Evolutionary conservation across 1,139 yeast species (phyloP), one percentile per base, ranked within the genome.

Genomic region (Hanseniaspora sp.): DNA sequence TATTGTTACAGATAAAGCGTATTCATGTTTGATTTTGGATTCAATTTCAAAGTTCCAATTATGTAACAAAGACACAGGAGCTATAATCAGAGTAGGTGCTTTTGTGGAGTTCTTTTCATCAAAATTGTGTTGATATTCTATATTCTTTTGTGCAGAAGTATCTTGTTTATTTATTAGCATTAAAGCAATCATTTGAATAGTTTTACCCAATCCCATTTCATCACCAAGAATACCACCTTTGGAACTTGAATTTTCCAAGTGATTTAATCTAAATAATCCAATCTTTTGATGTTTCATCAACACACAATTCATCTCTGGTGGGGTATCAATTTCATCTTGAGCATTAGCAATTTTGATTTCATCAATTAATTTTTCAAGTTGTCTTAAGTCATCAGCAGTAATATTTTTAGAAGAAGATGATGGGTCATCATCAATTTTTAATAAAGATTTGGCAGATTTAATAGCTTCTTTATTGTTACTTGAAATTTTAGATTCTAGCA

Each of bases 131-230:
- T 18, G 8, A 39, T 39, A 15, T 0, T 12, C 39, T 0, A 92
- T 80, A 60, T 76, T 80, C 33, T 55, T 35, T 3, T 58, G 23
- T 23, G 23, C 59, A 9, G 51, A 62, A 31, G 70, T 68, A 13
- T 61, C 56, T 0, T 83, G 72, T 56, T 70, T 72, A 62, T 78
- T 74, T 2, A 83, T 74, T 56, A 86, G 63, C 62, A 87, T 79
- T 48, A 86, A 66, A 0, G 95, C 79, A 47, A 86, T 72, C 2
- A 87, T 78, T 68, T 88, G 96, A 44, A 88, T 80, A 0, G 96
- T 88, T 67, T 88, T 90, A 58, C 96, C 96, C 35, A 88, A 71
- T 35, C 96, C 96, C 96, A 88, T 88, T 70, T 86, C 96, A 69
- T 88, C 96, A 0, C 95, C 95, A 42, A 88, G 69, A 34, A 88